A percentile compares a stretch with the other conserved stretches of the same genome.
Evolutionary conservation across 345 rosid species (phyloP).

Genomic region (Cochlearia excelsa): DNA sequence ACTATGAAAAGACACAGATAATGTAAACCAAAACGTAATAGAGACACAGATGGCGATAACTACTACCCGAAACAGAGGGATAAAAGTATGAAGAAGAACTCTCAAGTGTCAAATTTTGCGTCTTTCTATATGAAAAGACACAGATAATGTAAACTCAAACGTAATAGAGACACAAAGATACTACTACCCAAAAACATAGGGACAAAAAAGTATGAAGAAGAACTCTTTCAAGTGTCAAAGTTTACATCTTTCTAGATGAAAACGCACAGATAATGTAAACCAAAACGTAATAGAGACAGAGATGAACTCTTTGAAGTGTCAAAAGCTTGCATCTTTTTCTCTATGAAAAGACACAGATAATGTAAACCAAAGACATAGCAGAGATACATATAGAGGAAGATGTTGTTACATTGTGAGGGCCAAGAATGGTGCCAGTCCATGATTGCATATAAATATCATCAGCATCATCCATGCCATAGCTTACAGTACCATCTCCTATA

Average conservation of each 20-base stretch:
- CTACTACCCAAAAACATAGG: too few species aligned
- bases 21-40: too few species aligned
- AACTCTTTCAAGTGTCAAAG: too few species aligned
- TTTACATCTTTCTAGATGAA: too few species aligned
- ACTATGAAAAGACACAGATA: not conserved
- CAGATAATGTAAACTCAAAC: not conserved
- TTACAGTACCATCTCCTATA: constrained; percentile 83
- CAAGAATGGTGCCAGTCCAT: constrained; percentile 89
- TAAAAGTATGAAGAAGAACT: not conserved
- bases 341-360: not conserved
- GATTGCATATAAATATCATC: constrained; percentile 91
- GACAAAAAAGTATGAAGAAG: too few species aligned
- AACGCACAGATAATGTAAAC: too few species aligned
- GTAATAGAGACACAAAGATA: too few species aligned
- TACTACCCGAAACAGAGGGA: not conserved
- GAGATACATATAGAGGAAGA: not conserved
- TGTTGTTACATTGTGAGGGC: constrained; percentile 69
- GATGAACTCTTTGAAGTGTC: not conserved
- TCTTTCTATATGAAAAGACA: not conserved
- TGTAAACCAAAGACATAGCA: not conserved
- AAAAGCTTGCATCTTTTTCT: not conserved
- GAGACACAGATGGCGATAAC: too few species aligned
- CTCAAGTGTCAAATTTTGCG: not conserved
- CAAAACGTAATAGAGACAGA: too few species aligned
- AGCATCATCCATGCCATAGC: constrained; percentile 94